Evolutionary conservation across 2,329 filamentous ascomycete species (phyloP).

Genomic region (Remersonia thermophila): DNA sequence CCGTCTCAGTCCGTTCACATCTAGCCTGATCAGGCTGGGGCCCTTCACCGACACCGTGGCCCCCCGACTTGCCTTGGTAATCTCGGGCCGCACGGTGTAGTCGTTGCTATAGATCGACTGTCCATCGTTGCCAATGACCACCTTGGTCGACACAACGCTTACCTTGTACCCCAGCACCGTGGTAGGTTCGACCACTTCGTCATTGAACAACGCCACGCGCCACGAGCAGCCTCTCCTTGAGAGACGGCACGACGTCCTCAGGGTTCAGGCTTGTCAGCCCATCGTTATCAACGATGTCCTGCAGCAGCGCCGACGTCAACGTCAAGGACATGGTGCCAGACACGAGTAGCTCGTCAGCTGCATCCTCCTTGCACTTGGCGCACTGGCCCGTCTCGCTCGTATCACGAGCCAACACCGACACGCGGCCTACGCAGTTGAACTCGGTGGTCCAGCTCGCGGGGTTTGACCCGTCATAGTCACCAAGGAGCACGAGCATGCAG

Average conservation of each 20-base stretch:
- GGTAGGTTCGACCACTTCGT: conserved; percentile 12
- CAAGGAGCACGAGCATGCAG: conserved; percentile 44
- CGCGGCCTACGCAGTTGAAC: conserved; percentile 34
- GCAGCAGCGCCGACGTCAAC: conserved; percentile 20
- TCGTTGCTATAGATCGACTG: conserved; percentile 14
- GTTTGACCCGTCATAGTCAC: conserved; percentile 17
- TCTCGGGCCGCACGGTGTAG: conserved; percentile 15
- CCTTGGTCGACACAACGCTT: conserved; percentile 16
- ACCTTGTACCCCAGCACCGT: conserved; percentile 17
- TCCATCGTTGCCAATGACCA: conserved; percentile 16
- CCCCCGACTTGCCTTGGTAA: conserved; percentile 16
- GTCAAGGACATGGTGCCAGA: conserved; percentile 21
- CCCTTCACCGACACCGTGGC: conserved; percentile 8
- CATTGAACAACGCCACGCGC: conserved; percentile 16
- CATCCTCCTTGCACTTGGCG: conserved; percentile 15
- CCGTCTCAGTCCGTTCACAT: too few species aligned
- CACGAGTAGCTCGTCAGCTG: conserved; percentile 14
- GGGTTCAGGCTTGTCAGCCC: conserved; percentile 13
- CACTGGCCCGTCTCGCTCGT: conserved; percentile 12
- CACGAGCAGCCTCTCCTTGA: conserved; percentile 18
- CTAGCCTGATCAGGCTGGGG: neutral
- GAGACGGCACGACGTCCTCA: conserved; percentile 18
- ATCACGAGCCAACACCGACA: conserved; percentile 28
- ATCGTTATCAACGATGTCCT: conserved; percentile 15
- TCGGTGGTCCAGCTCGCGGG: conserved; percentile 28